Evolutionary conservation across 768 basidiomycete genomes (phyloP), one percentile per base, ranked within the genome.

Genomic region (Dendrothele bispora): DNA sequence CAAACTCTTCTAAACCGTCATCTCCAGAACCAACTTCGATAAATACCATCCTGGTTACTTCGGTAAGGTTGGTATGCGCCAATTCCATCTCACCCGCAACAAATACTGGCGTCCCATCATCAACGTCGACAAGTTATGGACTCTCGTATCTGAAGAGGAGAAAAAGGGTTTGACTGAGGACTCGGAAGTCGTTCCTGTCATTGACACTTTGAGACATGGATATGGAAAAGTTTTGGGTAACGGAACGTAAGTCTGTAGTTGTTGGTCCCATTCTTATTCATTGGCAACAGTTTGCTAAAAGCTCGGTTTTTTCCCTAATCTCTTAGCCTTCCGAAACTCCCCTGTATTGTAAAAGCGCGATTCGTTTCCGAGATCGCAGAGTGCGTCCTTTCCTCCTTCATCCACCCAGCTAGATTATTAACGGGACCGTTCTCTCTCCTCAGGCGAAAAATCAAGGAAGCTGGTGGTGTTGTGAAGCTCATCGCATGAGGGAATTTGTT

Each of bases 11-110:
- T 36, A 21, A 50, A 28, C 28, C 20, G 12, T n/a, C 38, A 11
- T 48, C 34, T 47, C 17, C 54, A 91, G 94, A 52, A 95, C 88
- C 65, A 97, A 98, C 79, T 91, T 95, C 66, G 94, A 95, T 74
- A 95, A 95, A 77, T 98, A 93, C 88, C 95, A 98, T 76, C 94
- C 94, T 70, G 95, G 95, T 90, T 98, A 98, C 92, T 98, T 95
- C 71, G 95, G 95, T 80, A 98, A 98, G 77, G 92, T 95, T 69
- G 97, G 97, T 91, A 99, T 99, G 95, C 86, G 97, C 67, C 86
- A 87, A 72, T 99, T 88, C 90, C 97, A 99, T 70, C 73, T 93
- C 54, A 93, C 90, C 47, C 86, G 86, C 72, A 97, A 97, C 72
- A 71, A 79, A 58, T 78, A 84, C 72, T 97, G 92, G 94, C 83